These are phyloP conservation scores for Allium sativum DNA, from an alignment of 106 monocot species.

Conservation along the genomic window DNA sequence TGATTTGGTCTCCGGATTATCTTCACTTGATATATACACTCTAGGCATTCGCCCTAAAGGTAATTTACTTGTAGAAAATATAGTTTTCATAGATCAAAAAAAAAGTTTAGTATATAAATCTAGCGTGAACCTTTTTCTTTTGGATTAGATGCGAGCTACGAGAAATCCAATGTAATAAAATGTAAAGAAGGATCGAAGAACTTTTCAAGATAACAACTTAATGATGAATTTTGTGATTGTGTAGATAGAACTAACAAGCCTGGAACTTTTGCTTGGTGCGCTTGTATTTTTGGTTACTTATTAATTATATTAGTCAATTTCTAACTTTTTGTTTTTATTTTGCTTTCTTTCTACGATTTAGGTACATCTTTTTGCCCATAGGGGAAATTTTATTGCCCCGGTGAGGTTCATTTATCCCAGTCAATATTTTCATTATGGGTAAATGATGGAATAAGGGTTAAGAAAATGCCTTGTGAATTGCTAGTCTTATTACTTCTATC, in stretches of 20 bases:
- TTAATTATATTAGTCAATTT: background rate
- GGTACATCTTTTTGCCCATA: constrained; percentile 93
- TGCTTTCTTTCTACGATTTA: constrained; percentile 28
- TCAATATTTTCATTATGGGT: constrained; percentile 82
- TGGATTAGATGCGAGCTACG: constrained; percentile 51
- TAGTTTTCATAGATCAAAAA: no score
- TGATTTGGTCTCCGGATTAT: constrained; percentile 13
- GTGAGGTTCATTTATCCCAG: constrained; percentile 61
- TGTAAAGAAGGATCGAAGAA: constrained; percentile 95
- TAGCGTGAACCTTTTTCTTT: background rate
- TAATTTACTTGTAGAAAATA: no score
- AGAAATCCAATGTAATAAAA: constrained; percentile 53
- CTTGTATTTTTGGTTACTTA: constrained; percentile 1
- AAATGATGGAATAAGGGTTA: constrained; percentile 93
- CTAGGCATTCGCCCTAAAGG: constrained; percentile 68
- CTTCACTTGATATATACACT: constrained; percentile 23
- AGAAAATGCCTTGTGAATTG: no score
- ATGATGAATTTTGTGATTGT: constrained; percentile 98
- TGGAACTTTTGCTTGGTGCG: constrained; percentile 28
- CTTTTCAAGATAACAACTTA: constrained; percentile 67
- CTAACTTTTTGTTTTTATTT: background rate
- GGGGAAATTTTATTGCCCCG: constrained; percentile 86
- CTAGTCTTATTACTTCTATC: no score
- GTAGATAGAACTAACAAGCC: constrained; percentile 94
- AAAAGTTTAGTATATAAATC: background rate